Base-by-base conservation (phyloP, 768 basidiomycete species). In the Auricularia sp. region DNA sequence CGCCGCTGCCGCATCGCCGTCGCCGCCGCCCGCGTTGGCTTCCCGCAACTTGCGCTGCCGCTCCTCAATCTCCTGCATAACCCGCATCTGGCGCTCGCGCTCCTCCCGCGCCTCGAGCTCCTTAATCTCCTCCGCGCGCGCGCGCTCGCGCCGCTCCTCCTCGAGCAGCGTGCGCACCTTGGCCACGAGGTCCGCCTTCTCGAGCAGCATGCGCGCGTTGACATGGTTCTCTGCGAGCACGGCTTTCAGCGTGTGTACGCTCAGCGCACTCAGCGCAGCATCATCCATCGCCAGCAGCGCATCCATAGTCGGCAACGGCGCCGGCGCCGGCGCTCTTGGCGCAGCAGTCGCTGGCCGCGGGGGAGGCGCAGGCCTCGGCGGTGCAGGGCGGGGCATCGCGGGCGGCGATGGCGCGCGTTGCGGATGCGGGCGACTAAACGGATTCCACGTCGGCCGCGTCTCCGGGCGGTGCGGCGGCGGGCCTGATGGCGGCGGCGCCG, bases 191-290 rank as follows among this genome's bases (percentile, higher is more conserved):
- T 93, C 91, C 29, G 80, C 77, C 77, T 97, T 97, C 77, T 97
- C 94, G n/a, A 96, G 76, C 1, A 94, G 77, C 21, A 43, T 71
- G 70, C 86, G 79, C 53, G 79, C 77, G 69, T 76, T 75, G 16
- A 90, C 90, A 64, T 89, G 92, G 68, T 94, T 91, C 63, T 85
- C 84, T 71, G 85, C 91, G 23, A 97, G 74, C 21, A 96, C 81
- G 2, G 80, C 79, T 72, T 97, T 97, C 59, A 97, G 78, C n/a
- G 80, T 75, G 29, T 84, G 77, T 63, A 95, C 84, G 6, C 87
- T 84, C 14, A 96, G 78, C 3, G 79, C 74, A 1, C 79, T 72
- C n/a, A 95, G 74, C 14, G 80, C 78, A 6, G 81, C 82, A 1
- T 78, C 71, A 0, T 83, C 74, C 79, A 91, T 85, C 0, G 77